These are phyloP conservation scores for Juglanconis juglandina DNA, from an alignment of 2,329 filamentous ascomycete species.

Conservation along the genomic window DNA sequence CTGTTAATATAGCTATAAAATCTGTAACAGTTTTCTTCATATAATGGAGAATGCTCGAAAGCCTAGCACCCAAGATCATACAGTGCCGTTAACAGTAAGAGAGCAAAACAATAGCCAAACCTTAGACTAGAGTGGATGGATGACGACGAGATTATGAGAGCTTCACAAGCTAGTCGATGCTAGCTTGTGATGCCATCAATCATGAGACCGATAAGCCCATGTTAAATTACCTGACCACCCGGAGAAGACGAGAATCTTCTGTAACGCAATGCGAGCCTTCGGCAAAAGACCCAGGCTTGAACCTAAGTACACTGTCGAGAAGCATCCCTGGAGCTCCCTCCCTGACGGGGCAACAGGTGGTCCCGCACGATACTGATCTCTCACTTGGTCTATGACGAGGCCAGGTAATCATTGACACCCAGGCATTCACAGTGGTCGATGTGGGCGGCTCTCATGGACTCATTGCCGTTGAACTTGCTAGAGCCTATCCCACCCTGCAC, in stretches of 20 bases:
- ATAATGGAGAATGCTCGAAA: too few relatives aligned
- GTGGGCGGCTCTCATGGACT: constrained; percentile 7
- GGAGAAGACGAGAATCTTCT: neutral
- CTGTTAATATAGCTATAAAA: too few relatives aligned
- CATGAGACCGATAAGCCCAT: constrained; percentile 1
- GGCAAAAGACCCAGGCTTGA: neutral
- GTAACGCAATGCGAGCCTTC: constrained; percentile 5
- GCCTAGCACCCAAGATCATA: too few relatives aligned
- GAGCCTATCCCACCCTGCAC: neutral
- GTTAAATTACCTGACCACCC: constrained; percentile 5
- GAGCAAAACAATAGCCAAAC: too few relatives aligned
- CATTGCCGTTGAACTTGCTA: constrained; percentile 4
- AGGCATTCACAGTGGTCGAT: constrained; percentile 4
- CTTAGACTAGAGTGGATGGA: too few relatives aligned
- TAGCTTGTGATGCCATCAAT: neutral
- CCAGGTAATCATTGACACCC: neutral
- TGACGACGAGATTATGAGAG: too few relatives aligned
- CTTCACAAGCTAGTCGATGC: too few relatives aligned
- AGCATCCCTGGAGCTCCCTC: neutral
- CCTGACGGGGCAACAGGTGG: neutral
- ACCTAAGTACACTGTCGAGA: constrained; percentile 3
- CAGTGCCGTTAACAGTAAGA: too few relatives aligned
- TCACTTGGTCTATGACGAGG: neutral
- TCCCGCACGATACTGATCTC: neutral
- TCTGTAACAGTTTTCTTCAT: too few relatives aligned